Evolutionary conservation across 2,329 filamentous ascomycete genomes (phyloP).

Genomic region (Aspergillus sp.): DNA sequence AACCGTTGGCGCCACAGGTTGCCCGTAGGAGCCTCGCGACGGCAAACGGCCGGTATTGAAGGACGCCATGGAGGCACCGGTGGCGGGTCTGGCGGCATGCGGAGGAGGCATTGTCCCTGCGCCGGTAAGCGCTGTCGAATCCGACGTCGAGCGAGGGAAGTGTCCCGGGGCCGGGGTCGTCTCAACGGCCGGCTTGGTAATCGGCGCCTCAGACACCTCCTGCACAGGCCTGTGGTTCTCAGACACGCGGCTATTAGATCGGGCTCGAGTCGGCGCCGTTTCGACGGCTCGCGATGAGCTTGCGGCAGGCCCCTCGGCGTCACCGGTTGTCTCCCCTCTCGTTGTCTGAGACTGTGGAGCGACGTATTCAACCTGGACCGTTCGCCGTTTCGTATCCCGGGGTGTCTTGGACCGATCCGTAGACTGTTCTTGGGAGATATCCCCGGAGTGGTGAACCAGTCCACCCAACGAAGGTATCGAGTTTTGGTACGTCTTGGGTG

Average conservation of each 20-base stretch:
- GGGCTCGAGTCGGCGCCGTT: conserved; percentile 48
- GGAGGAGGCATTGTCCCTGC: conserved; percentile 38
- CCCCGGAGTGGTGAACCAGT: conserved; percentile 70
- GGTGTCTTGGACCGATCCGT: conserved; percentile 62
- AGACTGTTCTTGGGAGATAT: conserved; percentile 67
- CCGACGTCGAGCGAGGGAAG: conserved; percentile 54
- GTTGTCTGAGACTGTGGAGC: conserved; percentile 83
- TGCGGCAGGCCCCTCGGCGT: conserved; percentile 9
- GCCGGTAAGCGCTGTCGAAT: conserved; percentile 56
- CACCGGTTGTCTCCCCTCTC: conserved; percentile 56
- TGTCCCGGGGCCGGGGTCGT: conserved; percentile 49
- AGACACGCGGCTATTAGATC: conserved; percentile 15
- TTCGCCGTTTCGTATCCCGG: conserved; percentile 86
- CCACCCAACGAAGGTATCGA: conserved; percentile 54
- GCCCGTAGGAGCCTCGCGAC: conserved; percentile 78
- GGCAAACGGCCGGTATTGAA: conserved; percentile 61
- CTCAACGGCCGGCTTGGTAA: conserved; percentile 17
- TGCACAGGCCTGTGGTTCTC: conserved; percentile 5
- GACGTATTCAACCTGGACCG: conserved; percentile 97
- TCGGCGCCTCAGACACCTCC: conserved; percentile 7
- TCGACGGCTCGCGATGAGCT: conserved; percentile 18
- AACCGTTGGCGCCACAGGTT: conserved; percentile 82
- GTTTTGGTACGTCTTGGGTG: conserved; percentile 64
- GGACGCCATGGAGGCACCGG: conserved; percentile 76
- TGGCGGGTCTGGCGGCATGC: conserved; percentile 65